Conservation (phyloP, 2,329 filamentous ascomycete species). For the Pseudocercospora ulei region DNA sequence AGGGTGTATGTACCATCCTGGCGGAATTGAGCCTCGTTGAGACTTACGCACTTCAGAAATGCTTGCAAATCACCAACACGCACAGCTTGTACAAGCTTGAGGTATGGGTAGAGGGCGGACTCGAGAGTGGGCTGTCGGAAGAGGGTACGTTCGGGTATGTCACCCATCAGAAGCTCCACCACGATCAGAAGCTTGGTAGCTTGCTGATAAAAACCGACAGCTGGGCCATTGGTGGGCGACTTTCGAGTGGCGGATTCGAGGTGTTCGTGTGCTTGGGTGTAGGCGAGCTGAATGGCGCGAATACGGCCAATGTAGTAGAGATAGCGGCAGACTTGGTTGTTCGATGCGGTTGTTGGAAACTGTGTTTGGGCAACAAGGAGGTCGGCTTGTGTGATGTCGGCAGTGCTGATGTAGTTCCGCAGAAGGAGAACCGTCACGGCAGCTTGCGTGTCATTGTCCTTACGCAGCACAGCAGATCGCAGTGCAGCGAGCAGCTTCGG, state of each 20-base stretch:
- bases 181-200: slow-evolving; percentile 94
- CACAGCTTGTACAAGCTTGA: slow-evolving; percentile 86
- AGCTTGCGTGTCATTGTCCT: slow-evolving; percentile 94
- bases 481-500: slow-evolving; percentile 78
- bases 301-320: slow-evolving; percentile 96
- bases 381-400: slow-evolving; percentile 93
- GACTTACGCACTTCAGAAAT: slow-evolving; percentile 76
- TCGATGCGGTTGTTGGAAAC: slow-evolving; percentile 86
- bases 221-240: slow-evolving; percentile 78
- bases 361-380: slow-evolving; percentile 90
- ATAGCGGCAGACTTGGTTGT: slow-evolving; percentile 96
- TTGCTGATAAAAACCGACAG: slow-evolving; percentile 88
- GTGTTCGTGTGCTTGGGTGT: slow-evolving; percentile 94
- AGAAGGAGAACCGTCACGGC: slow-evolving; percentile 90
- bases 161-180: slow-evolving; percentile 94
- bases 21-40: slow-evolving; percentile 74
- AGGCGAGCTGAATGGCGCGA: slow-evolving; percentile 88
- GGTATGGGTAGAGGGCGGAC: slow-evolving; percentile 80
- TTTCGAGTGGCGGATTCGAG: slow-evolving; percentile 89
- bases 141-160: slow-evolving; percentile 88
- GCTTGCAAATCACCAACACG: slow-evolving; percentile 92
- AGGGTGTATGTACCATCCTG: slow-evolving; percentile 91
- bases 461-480: slow-evolving; percentile 87
- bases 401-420: slow-evolving; percentile 90
- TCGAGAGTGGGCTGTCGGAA: slow-evolving; percentile 87